Percentiles rank a stretch among this genome's conserved stretches.
Evolutionary conservation across 1,284 basidiomycete species (phyloP).

Genomic region (Ustilago curta): DNA sequence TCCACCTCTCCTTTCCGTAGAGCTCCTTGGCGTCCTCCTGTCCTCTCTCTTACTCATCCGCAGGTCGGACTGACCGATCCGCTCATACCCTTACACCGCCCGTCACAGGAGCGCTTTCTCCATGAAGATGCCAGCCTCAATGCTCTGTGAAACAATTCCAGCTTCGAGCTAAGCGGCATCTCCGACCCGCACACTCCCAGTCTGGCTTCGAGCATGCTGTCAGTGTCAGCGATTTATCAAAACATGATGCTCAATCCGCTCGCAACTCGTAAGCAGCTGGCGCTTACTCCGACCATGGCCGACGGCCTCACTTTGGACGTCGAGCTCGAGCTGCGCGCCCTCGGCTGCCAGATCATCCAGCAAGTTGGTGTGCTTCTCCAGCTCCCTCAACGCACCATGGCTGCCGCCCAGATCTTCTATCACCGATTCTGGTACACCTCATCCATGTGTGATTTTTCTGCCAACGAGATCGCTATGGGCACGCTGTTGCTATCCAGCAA

Average conservation of each 20-base stretch:
- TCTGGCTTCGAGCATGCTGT: not conserved
- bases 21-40: no score
- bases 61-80: no score
- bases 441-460: constrained; percentile 91
- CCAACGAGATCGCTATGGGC: constrained; percentile 90
- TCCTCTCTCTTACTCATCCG: not conserved
- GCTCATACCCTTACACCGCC: not conserved
- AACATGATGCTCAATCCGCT: constrained; percentile 78
- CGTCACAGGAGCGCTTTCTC: not conserved
- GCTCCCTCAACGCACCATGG: constrained; percentile 96
- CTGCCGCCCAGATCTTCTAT: constrained; percentile 94
- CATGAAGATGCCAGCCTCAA: not conserved
- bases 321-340: constrained; percentile 86
- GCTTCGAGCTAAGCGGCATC: not conserved
- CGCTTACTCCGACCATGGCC: constrained; percentile 80
- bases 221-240: not conserved
- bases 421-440: constrained; percentile 97
- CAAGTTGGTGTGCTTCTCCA: constrained; percentile 90
- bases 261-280: constrained; percentile 82
- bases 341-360: constrained; percentile 85
- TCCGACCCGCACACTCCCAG: not conserved
- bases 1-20: no score
- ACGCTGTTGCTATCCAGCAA: constrained; percentile 94
- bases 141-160: not conserved
- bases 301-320: constrained; percentile 84